These are phyloP conservation scores for Globisporangium nunn DNA, from an alignment of 352 stramenopile genomes.

Conservation along the genomic window DNA sequence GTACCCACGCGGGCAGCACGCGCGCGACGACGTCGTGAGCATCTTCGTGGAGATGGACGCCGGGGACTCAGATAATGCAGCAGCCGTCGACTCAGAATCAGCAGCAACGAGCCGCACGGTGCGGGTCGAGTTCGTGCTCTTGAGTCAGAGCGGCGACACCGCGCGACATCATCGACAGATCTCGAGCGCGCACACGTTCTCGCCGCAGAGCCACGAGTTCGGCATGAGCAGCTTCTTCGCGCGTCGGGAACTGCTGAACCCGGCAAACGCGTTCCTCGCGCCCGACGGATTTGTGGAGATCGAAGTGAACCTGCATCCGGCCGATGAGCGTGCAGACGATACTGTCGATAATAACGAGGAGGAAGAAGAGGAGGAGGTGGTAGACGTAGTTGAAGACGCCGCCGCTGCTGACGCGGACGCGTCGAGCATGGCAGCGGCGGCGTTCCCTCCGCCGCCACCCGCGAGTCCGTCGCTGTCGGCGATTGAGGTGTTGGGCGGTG, in stretches of 20 bases:
- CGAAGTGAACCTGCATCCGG: constrained; percentile 36
- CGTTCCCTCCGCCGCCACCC: constrained; percentile 5
- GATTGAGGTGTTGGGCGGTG: constrained; percentile 1
- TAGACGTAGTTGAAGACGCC: constrained; percentile 5
- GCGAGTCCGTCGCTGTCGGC: constrained; percentile 18
- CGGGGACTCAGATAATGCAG: constrained; percentile 2
- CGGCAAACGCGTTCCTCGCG: constrained; percentile 34
- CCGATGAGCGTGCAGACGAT: constrained; percentile 4
- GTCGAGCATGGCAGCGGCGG: constrained; percentile 1
- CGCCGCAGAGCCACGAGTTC: constrained; percentile 38
- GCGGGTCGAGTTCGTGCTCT: constrained; percentile 38
- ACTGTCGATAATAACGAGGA: not conserved
- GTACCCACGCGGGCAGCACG: constrained; percentile 39
- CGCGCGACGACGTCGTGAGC: constrained; percentile 38
- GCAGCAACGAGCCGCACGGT: not conserved
- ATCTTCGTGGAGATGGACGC: constrained; percentile 55
- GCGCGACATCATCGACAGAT: constrained; percentile 21
- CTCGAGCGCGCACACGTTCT: constrained; percentile 47
- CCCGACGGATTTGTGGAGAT: constrained; percentile 38
- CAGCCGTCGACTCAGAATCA: not conserved
- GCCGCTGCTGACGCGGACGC: constrained; percentile 1
- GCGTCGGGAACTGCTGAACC: constrained; percentile 41
- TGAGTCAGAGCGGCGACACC: constrained; percentile 22
- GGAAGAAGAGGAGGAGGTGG: constrained; percentile 4
- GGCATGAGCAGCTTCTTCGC: constrained; percentile 44